Conservation (phyloP, 306 rosid species). For the Medicago truncatula region DNA sequence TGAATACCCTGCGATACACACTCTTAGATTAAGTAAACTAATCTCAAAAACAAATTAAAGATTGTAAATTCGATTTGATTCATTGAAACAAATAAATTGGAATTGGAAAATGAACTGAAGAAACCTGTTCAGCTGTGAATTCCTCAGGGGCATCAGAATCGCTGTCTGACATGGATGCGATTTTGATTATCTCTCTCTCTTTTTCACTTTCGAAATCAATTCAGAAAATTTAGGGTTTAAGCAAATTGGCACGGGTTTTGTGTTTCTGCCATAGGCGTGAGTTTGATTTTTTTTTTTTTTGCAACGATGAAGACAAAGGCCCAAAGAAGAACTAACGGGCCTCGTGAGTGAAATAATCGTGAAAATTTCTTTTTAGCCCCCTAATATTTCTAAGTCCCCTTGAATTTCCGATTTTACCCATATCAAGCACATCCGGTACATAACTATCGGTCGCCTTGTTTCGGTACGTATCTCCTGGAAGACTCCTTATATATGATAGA, state of each 20-base stretch:
- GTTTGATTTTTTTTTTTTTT: too few species aligned
- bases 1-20: conserved; percentile 62
- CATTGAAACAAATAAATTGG: background rate
- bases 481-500: too few species aligned
- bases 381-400: too few species aligned
- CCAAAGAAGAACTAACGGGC: background rate
- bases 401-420: too few species aligned
- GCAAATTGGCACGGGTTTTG: background rate
- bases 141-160: conserved; percentile 87
- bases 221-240: conserved; percentile 43
- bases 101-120: background rate
- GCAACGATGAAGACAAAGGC: background rate
- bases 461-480: too few species aligned
- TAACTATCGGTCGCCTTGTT: too few species aligned
- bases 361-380: too few species aligned
- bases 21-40: conserved; percentile 20
- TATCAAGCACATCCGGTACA: too few species aligned
- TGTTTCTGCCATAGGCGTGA: background rate
- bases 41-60: background rate
- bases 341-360: too few species aligned
- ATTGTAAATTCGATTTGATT: conserved; percentile 10
- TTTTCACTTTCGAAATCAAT: conserved; percentile 9
- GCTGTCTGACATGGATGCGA: conserved; percentile 54
- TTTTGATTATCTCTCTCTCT: background rate
- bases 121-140: conserved; percentile 70